These are phyloP conservation scores for Gentiana dahurica DNA, from an alignment of 257 asterid species.

Conservation along the genomic window DNA sequence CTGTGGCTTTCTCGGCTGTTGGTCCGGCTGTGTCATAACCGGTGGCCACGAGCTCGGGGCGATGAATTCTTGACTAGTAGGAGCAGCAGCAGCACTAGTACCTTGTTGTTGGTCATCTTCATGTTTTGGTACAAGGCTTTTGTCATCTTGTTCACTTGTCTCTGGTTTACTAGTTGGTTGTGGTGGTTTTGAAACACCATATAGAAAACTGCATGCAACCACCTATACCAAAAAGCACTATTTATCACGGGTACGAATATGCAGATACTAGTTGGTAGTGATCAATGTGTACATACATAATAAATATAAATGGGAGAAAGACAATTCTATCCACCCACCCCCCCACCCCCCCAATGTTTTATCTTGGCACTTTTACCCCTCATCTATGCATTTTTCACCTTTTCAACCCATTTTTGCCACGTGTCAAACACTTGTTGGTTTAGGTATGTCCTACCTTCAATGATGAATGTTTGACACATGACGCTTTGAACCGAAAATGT, in stretches of 20 bases:
- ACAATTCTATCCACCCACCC: background rate
- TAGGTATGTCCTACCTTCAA: too few species aligned
- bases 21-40: conserved; percentile 26
- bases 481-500: too few species aligned
- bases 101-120: conserved; percentile 26
- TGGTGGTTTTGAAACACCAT: conserved; percentile 46
- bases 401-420: too few species aligned
- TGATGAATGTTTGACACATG: too few species aligned
- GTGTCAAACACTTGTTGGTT: too few species aligned
- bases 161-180: conserved; percentile 46
- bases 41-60: conserved; percentile 52
- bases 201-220: conserved; percentile 76
- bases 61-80: conserved; percentile 27
- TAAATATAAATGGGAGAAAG: background rate
- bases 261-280: background rate
- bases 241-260: too few species aligned
- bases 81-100: conserved; percentile 16
- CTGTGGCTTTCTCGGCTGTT: background rate
- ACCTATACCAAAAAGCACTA: conserved; percentile 29
- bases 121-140: conserved; percentile 14
- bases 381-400: too few species aligned
- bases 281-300: background rate
- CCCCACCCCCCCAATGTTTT: too few species aligned
- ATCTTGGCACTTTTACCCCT: too few species aligned
- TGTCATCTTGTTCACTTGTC: conserved; percentile 26